A percentile compares a stretch with the other conserved stretches of the same genome.
phyloP scores from a whole-genome alignment of 1,284 basidiomycete genomes.

The Rhodotorula sp. region DNA sequence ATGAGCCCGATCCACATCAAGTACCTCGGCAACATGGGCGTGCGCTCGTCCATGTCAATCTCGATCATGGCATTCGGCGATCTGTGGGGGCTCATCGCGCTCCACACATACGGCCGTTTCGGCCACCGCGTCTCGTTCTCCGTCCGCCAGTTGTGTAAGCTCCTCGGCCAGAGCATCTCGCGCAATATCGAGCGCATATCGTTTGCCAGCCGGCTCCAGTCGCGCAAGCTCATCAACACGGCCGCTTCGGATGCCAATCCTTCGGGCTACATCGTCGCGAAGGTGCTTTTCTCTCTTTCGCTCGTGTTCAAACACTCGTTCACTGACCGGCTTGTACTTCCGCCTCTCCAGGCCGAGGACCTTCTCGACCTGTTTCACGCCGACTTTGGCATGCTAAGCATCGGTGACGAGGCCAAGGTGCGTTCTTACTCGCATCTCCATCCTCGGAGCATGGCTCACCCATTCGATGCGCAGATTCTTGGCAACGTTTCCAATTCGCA shows the following conservation, averaged over 20 bases:
- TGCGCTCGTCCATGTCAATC: conserved; percentile 78
- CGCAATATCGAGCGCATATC: conserved; percentile 79
- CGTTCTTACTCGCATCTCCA: too few species aligned
- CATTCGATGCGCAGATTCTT: conserved; percentile 62
- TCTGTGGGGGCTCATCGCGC: conserved; percentile 81
- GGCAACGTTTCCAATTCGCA: conserved; percentile 79
- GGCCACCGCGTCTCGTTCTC: conserved; percentile 48
- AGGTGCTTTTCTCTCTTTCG: too few species aligned
- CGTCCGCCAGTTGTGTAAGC: conserved; percentile 55
- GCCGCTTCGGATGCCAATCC: conserved; percentile 71
- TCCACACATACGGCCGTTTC: conserved; percentile 72
- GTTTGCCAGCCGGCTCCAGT: conserved; percentile 75
- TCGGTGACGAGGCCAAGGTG: conserved; percentile 73
- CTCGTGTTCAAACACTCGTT: too few species aligned
- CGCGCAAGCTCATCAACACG: conserved; percentile 79
- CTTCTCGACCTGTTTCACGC: conserved; percentile 79
- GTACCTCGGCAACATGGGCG: conserved; percentile 75
- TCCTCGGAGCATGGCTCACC: too few species aligned
- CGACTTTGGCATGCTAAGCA: conserved; percentile 79
- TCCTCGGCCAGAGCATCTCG: conserved; percentile 80
- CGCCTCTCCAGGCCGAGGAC: too few species aligned
- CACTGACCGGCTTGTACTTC: too few species aligned
- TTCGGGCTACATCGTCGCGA: conserved; percentile 81
- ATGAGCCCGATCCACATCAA: conserved; percentile 89
- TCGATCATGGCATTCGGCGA: conserved; percentile 81